These are phyloP conservation scores for Phylloporus sp. DNA, from an alignment of 768 basidiomycete genomes.

Conservation along the genomic window DNA sequence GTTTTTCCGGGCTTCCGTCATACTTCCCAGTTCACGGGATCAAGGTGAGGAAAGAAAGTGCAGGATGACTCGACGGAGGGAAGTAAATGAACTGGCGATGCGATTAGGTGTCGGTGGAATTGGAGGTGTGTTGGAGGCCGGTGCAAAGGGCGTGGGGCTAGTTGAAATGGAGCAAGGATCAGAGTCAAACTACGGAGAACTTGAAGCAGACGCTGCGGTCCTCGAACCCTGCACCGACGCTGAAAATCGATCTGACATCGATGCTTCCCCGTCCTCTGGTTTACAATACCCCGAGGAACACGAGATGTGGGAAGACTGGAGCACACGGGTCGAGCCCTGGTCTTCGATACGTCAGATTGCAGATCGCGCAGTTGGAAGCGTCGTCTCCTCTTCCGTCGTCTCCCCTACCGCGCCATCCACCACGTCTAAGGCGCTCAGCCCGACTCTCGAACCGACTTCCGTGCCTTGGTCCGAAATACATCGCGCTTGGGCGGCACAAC, in stretches of 20 bases:
- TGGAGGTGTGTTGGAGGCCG: slow-evolving; percentile 55
- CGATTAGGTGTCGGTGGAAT: slow-evolving; percentile 77
- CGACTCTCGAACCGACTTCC: slow-evolving; percentile 42
- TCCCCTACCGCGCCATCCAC: slow-evolving; percentile 4
- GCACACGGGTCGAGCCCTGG: slow-evolving; percentile 64
- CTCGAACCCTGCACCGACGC: slow-evolving; percentile 14
- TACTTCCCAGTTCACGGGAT: slow-evolving; percentile 63
- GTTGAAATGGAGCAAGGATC: slow-evolving; percentile 1
- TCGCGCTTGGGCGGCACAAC: slow-evolving; percentile 59
- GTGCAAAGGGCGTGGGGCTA: neutral
- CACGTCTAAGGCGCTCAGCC: slow-evolving; percentile 17
- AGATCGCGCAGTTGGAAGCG: slow-evolving; percentile 69
- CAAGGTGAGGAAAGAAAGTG: slow-evolving; percentile 47
- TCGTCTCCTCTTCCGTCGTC: slow-evolving; percentile 35
- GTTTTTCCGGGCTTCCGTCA: slow-evolving; percentile 66
- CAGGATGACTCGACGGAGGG: slow-evolving; percentile 58
- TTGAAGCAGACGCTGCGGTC: slow-evolving; percentile 17
- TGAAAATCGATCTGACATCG: neutral
- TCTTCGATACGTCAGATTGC: slow-evolving; percentile 64
- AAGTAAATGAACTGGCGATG: slow-evolving; percentile 78
- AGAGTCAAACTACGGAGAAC: slow-evolving; percentile 8
- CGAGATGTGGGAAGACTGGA: slow-evolving; percentile 62
- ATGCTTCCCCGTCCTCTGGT: slow-evolving; percentile 1
- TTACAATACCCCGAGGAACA: slow-evolving; percentile 18
- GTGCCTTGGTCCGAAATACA: slow-evolving; percentile 67